Percentiles rank a stretch among this genome's conserved stretches.
These are phyloP conservation scores for Fusarium foetens DNA, from an alignment of 2,329 filamentous ascomycete genomes.

Conservation along the genomic window DNA sequence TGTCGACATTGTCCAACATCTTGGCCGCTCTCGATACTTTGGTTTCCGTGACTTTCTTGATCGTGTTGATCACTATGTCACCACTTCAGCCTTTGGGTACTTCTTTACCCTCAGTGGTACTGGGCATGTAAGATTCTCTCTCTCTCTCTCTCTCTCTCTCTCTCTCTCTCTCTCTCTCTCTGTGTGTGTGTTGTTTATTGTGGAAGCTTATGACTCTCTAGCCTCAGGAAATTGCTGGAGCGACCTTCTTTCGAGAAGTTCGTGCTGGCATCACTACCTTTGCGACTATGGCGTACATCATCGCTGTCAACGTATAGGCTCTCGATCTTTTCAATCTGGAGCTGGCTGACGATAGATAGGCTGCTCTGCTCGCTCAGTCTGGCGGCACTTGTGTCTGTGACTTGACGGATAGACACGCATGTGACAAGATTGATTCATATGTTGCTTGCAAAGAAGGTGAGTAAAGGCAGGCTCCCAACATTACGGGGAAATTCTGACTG, in stretches of 20 bases:
- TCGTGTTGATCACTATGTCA: conserved; percentile 50
- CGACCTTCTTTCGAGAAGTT: conserved; percentile 80
- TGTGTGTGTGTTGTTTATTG: background rate
- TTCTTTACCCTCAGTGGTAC: conserved; percentile 74
- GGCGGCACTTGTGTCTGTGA: conserved; percentile 81
- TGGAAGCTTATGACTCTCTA: conserved; percentile 46
- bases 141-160: no score
- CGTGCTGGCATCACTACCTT: conserved; percentile 84
- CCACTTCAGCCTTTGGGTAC: conserved; percentile 61
- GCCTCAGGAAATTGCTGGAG: conserved; percentile 73
- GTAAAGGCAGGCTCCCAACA: conserved; percentile 2
- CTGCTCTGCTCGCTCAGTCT: conserved; percentile 76
- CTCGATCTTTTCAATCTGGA: background rate
- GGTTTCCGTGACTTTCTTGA: conserved; percentile 52
- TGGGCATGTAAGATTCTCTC: conserved; percentile 67
- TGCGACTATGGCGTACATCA: conserved; percentile 87
- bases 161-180: background rate
- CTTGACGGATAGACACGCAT: conserved; percentile 54
- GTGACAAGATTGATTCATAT: conserved; percentile 59
- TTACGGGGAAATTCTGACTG: background rate
- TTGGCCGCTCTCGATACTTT: conserved; percentile 45
- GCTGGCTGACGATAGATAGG: conserved; percentile 55
- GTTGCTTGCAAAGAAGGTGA: conserved; percentile 59
- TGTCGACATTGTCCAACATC: background rate
- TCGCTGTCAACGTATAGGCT: conserved; percentile 71